Conservation (phyloP, 2,329 filamentous ascomycete species). For the Pyricularia pennisetigena region DNA sequence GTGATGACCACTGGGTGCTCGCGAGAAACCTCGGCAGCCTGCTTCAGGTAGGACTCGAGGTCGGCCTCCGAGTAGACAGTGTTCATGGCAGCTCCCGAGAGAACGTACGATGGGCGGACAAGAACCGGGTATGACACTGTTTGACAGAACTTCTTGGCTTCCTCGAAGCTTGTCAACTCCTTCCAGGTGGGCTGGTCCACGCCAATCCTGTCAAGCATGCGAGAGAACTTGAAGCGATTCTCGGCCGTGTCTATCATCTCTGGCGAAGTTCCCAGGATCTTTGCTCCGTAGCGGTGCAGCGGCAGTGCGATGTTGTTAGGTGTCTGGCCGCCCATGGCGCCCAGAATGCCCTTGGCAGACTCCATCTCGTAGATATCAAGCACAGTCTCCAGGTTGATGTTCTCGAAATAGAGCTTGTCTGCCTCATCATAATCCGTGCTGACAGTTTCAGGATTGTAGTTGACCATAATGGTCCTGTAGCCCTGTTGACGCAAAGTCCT, state of each 20-base stretch:
- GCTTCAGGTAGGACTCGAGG: constrained; percentile 75
- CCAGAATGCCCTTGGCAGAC: constrained; percentile 71
- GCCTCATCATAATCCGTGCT: constrained; percentile 90
- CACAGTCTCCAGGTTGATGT: constrained; percentile 81
- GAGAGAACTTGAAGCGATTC: constrained; percentile 97
- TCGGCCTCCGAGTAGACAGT: constrained; percentile 96
- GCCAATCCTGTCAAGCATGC: constrained; percentile 88
- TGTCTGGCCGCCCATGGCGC: constrained; percentile 94
- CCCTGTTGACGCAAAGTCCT: constrained; percentile 76
- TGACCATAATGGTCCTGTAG: constrained; percentile 94
- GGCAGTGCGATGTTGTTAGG: constrained; percentile 96
- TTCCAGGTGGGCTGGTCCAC: constrained; percentile 99
- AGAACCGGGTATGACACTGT: constrained; percentile 88
- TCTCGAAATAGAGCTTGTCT: constrained; percentile 92
- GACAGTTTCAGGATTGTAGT: constrained; percentile 87
- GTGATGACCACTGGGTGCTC: constrained; percentile 98
- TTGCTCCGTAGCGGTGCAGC: constrained; percentile 79
- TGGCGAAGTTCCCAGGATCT: constrained; percentile 88
- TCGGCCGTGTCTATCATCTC: constrained; percentile 99
- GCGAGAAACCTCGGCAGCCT: constrained; percentile 86
- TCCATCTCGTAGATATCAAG: constrained; percentile 92
- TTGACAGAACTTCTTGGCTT: constrained; percentile 79
- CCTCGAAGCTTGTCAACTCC: constrained; percentile 88
- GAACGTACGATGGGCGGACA: constrained; percentile 90
- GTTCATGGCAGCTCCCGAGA: constrained; percentile 98